These are phyloP conservation scores for Acacia acuminata DNA, from an alignment of 306 rosid species.

Conservation along the genomic window DNA sequence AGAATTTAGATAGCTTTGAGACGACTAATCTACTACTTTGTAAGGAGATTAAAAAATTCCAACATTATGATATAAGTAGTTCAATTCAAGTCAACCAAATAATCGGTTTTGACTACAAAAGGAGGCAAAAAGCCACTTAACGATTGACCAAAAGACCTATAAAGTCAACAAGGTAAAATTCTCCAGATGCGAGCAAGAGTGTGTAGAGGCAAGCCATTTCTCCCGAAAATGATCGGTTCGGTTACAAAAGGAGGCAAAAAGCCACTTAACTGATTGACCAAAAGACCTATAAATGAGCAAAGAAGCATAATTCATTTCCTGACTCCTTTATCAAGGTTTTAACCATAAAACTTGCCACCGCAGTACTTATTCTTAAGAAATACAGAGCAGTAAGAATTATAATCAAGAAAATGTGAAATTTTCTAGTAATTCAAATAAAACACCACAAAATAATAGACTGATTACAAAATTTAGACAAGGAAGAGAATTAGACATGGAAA, in stretches of 20 bases:
- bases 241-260: neutral
- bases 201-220: constrained; percentile 87
- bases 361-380: neutral
- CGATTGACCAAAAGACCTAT: no score
- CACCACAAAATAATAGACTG: constrained; percentile 12
- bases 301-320: constrained; percentile 11
- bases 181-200: constrained; percentile 85
- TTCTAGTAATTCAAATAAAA: constrained; percentile 23
- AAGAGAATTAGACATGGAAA: constrained; percentile 9
- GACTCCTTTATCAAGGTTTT: neutral
- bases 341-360: neutral
- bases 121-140: no score
- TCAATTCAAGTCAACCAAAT: no score
- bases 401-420: constrained; percentile 15
- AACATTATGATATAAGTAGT: no score
- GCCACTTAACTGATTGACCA: constrained; percentile 20
- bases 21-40: no score
- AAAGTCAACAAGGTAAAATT: constrained; percentile 69
- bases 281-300: constrained; percentile 10
- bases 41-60: no score
- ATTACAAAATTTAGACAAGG: neutral
- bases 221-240: constrained; percentile 53
- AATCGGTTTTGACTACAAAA: no score
- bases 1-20: no score
- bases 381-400: neutral